Base-by-base conservation (phyloP, 2,329 filamentous ascomycete species). In the Sporothrix humicola region DNA sequence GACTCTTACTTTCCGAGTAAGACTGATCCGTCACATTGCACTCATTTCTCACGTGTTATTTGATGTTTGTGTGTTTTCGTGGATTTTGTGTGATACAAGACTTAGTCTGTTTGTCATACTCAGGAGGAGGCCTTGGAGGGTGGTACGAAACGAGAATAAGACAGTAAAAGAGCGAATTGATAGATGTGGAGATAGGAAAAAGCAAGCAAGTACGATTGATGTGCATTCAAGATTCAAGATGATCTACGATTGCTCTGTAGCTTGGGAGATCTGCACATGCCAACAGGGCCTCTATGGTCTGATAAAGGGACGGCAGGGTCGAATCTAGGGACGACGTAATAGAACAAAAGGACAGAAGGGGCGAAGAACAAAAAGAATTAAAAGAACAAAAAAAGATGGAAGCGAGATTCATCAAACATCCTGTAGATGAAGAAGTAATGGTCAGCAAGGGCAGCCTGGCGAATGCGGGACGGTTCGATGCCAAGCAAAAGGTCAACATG, bases 401-500 rank as follows among this genome's bases (percentile, higher is more conserved):
- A 37, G 31, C 31, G 31, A 31, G 46, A 56, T 20, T 37, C 42
- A 68, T 15, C 20, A 69, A n/a, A n/a, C 9, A 12, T 48, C 59
- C 56, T 46, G n/a, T 52, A 4, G 20, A 52, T 31, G 23, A 31
- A 69, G 63, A 37, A 23, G 50, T 44, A 63, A 42, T 63, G 69
- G 56, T 42, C 56, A 70, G 56, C 58, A 70, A 61, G 71, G 71
- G 71, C 31, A 6, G 31, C 3, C 31, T 37, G 31, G 31, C 31
- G 31, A 37, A 37, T 37, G 44, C 9, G 5, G 12, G n/a, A 17
- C 44, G 17, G 12, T 58, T 44, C 17, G 42, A 26, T 66, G 42
- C 61, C 20, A 26, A 66, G 61, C 52, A 44, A 6, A 9, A 65
- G 1, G 42, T 44, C 5, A 15, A 48, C 20, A 66, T 8, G 12